A percentile compares a stretch with the other conserved stretches of the same genome.
These are phyloP conservation scores for Stemphylium vesicarium DNA, from an alignment of 2,329 filamentous ascomycete genomes.

Conservation along the genomic window DNA sequence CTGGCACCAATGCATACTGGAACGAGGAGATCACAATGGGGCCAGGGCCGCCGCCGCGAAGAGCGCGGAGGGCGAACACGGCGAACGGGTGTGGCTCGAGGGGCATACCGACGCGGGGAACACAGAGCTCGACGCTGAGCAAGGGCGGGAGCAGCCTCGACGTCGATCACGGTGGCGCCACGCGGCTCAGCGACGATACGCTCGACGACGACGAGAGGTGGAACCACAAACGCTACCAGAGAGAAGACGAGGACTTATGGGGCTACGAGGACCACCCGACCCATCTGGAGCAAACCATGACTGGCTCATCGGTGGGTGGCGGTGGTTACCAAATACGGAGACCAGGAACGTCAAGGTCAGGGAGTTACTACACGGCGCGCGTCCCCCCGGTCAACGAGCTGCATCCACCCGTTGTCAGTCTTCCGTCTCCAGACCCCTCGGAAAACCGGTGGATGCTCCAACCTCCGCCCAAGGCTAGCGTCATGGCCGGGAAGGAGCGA, in stretches of 20 bases:
- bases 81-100: slow-evolving; percentile 54
- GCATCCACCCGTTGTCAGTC: slow-evolving; percentile 83
- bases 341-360: slow-evolving; percentile 40
- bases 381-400: slow-evolving; percentile 83
- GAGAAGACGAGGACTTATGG: slow-evolving; percentile 89
- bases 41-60: slow-evolving; percentile 71
- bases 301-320: slow-evolving; percentile 42
- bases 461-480: slow-evolving; percentile 83
- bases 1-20: slow-evolving; percentile 89
- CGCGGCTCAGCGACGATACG: slow-evolving; percentile 44
- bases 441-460: slow-evolving; percentile 92
- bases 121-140: slow-evolving; percentile 57
- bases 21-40: slow-evolving; percentile 83
- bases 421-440: slow-evolving; percentile 70
- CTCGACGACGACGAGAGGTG: slow-evolving; percentile 60
- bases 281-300: slow-evolving; percentile 41
- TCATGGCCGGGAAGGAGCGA: slow-evolving; percentile 87
- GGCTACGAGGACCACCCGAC: slow-evolving; percentile 61
- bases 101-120: slow-evolving; percentile 64
- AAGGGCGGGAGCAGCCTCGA: slow-evolving; percentile 50
- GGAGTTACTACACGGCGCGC: slow-evolving; percentile 48
- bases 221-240: slow-evolving; percentile 81
- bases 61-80: slow-evolving; percentile 62
- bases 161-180: slow-evolving; percentile 28
- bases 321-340: slow-evolving; percentile 26